These are phyloP conservation scores for Rosa multiflora DNA, from an alignment of 306 rosid genomes.

Conservation along the genomic window DNA sequence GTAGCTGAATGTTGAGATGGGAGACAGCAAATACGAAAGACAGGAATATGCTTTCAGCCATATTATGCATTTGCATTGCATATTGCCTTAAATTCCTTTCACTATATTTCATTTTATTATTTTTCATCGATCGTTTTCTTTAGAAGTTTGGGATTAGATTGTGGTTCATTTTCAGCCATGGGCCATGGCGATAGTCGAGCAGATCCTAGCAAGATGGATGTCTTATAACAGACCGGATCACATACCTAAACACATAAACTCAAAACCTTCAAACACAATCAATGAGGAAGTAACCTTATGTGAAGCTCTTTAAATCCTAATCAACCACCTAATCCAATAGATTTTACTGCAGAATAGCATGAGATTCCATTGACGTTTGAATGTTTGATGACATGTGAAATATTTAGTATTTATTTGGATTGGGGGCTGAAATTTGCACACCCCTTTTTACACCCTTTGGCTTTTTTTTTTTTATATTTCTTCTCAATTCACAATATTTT, in stretches of 20 bases:
- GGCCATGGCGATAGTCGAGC: neutral
- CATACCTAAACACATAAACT: too few relatives aligned
- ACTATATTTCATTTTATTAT: neutral
- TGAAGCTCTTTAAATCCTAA: neutral
- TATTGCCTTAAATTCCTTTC: neutral
- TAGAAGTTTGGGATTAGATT: too few relatives aligned
- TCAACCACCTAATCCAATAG: neutral
- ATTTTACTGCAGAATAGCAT: too few relatives aligned
- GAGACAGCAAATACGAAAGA: constrained; percentile 3
- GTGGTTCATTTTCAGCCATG: neutral
- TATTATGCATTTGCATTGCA: neutral
- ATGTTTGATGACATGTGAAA: neutral
- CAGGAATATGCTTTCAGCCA: neutral
- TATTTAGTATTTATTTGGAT: too few relatives aligned
- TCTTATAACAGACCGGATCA: neutral
- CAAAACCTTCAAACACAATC: too few relatives aligned
- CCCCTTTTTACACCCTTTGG: too few relatives aligned
- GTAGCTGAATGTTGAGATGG: constrained; percentile 3
- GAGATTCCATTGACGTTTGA: neutral
- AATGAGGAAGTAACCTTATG: neutral
- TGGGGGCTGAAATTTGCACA: too few relatives aligned
- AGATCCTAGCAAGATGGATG: neutral
- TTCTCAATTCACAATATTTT: too few relatives aligned
- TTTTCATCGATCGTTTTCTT: neutral
- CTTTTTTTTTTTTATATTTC: too few relatives aligned